Evolutionary conservation across 192 early-diverging fungal species (phyloP).

Genomic region (Podila verticillata): DNA sequence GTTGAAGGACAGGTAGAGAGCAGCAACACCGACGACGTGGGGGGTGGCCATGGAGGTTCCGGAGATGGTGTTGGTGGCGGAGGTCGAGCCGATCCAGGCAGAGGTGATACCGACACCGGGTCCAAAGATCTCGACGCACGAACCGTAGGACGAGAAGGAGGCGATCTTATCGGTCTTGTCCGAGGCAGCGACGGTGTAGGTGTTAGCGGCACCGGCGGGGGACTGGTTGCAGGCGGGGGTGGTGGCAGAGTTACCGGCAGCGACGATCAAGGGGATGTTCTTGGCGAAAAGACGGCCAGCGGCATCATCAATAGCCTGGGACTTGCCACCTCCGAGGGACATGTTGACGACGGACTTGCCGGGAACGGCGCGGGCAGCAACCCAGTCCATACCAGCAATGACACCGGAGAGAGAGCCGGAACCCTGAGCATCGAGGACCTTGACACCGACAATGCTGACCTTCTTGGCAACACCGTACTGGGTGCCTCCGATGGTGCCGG

Average conservation of each 20-base stretch:
- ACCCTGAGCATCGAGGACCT: conserved; percentile 63
- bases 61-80: conserved; percentile 50
- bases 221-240: conserved; percentile 63
- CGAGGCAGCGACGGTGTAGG: conserved; percentile 59
- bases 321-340: conserved; percentile 64
- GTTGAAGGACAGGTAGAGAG: conserved; percentile 55
- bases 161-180: conserved; percentile 52
- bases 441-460: conserved; percentile 68
- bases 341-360: not conserved
- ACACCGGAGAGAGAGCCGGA: conserved; percentile 55
- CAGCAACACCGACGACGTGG: conserved; percentile 64
- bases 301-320: conserved; percentile 55
- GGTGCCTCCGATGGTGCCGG: conserved; percentile 72
- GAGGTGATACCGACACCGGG: conserved; percentile 66
- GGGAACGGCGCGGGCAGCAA: conserved; percentile 13
- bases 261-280: conserved; percentile 66
- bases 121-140: conserved; percentile 70
- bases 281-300: conserved; percentile 52
- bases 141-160: conserved; percentile 60
- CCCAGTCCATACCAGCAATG: conserved; percentile 21
- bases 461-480: conserved; percentile 67
- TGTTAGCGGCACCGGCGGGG: conserved; percentile 56
- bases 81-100: conserved; percentile 33
- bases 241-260: conserved; percentile 67
- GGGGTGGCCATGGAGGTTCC: conserved; percentile 72